Base-by-base conservation (phyloP, 2,329 filamentous ascomycete species). In the Diaporthe aspalathi region DNA sequence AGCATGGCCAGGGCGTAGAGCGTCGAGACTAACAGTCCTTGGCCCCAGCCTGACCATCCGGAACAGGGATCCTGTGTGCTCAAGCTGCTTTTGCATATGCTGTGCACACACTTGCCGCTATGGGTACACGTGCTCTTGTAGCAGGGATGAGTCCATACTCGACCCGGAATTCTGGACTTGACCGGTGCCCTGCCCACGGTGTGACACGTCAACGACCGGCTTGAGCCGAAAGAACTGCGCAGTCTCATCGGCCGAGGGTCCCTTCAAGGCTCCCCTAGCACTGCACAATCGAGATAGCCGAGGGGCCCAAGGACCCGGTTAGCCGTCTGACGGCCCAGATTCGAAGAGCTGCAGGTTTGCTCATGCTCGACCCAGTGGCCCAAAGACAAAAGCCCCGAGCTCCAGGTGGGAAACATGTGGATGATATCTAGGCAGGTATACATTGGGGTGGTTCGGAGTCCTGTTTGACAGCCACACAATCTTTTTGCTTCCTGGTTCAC, bases 241-340 rank as follows among this genome's bases (percentile, higher is more conserved):
- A 50, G 20, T 29, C 29, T 11, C 38, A 22, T 9, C 27, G 27
- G 50, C 60, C 60, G 9, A 47, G 12, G 43, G n/a, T 50, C n/a
- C n/a, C n/a, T n/a, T n/a, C 27, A 24, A 49, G 43, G 43, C 27
- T 5, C 20, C 24, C 43, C 27, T 49, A n/a, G 40, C 60, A 50
- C 47, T 27, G 60, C 60, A 38, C 60, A 38, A 50, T 38, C 60
- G 22, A 49, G 60, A 65, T 65, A 24, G 20, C 45, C 60, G 60
- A 50, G 45, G 35, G 45, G n/a, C 29, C 60, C 60, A 65, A 24
- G 43, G 27, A 50, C 60, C 60, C 16, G 60, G 60, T 65, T 65
- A 50, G 8, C 45, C 24, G 22, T 1, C 14, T 49, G 29, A n/a
- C 6, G 27, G 27, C 27, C 11, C 43, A 49, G 29, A 12, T 16